phyloP scores from a whole-genome alignment of 2,329 filamentous ascomycete genomes.

The Neonectria punicea region DNA sequence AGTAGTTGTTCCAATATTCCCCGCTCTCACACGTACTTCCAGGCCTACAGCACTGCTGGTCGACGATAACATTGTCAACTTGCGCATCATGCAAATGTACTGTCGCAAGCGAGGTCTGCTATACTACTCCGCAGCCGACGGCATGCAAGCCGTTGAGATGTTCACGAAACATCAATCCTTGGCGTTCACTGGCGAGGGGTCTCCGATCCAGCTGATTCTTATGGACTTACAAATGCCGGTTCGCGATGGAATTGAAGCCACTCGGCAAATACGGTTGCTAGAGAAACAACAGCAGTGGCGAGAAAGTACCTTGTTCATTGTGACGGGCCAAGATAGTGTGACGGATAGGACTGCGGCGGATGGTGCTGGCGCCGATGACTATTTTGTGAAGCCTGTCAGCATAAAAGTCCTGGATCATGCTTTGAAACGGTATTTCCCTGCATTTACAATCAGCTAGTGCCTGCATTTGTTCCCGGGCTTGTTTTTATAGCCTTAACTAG shows the following conservation, averaged over 20 bases:
- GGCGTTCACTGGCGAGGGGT: slow-evolving; percentile 11
- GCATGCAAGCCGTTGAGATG: slow-evolving; percentile 54
- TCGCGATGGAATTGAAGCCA: slow-evolving; percentile 44
- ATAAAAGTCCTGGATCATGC: slow-evolving; percentile 34
- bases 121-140: slow-evolving; percentile 55
- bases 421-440: slow-evolving; percentile 32
- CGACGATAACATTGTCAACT: slow-evolving; percentile 60
- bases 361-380: slow-evolving; percentile 38
- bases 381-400: slow-evolving; percentile 40
- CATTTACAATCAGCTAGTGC: slow-evolving; percentile 7
- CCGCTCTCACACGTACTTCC: neutral
- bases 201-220: slow-evolving; percentile 36
- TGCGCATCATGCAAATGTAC: slow-evolving; percentile 59
- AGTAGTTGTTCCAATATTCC: neutral
- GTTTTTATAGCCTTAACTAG: neutral
- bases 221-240: slow-evolving; percentile 47
- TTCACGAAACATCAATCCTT: slow-evolving; percentile 36
- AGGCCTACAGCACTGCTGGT: slow-evolving; percentile 51
- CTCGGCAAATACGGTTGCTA: slow-evolving; percentile 37
- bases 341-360: slow-evolving; percentile 30
- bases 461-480: neutral
- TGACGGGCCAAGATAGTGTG: slow-evolving; percentile 44
- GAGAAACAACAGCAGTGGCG: slow-evolving; percentile 30
- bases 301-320: slow-evolving; percentile 37
- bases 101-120: slow-evolving; percentile 55